phyloP scores from a whole-genome alignment of 2,329 filamentous ascomycete genomes.

The Dendryphion nanum region DNA sequence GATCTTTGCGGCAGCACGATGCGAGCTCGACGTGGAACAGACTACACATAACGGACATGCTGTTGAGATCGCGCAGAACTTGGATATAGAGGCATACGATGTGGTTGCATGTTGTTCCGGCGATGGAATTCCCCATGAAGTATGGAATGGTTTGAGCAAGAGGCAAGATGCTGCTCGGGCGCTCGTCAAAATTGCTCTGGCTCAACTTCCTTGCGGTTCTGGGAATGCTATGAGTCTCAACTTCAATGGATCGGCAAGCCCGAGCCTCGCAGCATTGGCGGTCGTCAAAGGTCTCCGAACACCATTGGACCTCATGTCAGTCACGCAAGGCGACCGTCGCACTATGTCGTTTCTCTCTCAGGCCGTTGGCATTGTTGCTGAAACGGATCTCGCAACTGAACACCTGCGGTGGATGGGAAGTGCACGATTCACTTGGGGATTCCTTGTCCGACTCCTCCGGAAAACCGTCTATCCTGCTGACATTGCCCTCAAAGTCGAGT shows the following conservation, averaged over 20 bases:
- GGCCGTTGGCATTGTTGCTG: conserved; percentile 83
- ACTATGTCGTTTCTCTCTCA: conserved; percentile 89
- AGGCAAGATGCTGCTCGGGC: conserved; percentile 73
- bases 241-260: conserved; percentile 74
- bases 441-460: conserved; percentile 72
- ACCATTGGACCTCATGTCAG: conserved; percentile 78
- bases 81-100: conserved; percentile 80
- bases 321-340: conserved; percentile 76
- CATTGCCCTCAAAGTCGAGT: conserved; percentile 78
- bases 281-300: conserved; percentile 87
- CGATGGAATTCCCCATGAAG: conserved; percentile 87
- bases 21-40: conserved; percentile 69
- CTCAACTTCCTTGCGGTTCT: conserved; percentile 86
- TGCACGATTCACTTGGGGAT: conserved; percentile 79
- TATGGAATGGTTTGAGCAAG: conserved; percentile 87
- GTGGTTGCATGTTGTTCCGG: conserved; percentile 87
- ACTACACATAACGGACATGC: conserved; percentile 77
- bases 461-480: conserved; percentile 86
- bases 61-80: conserved; percentile 67
- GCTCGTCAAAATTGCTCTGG: conserved; percentile 73
- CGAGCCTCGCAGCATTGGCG: conserved; percentile 73
- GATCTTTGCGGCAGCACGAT: conserved; percentile 77
- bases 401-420: conserved; percentile 90
- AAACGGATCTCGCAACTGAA: conserved; percentile 86
- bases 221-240: conserved; percentile 95